A percentile compares a stretch with the other conserved stretches of the same genome.
Conservation (phyloP, 2,329 filamentous ascomycete species). For the Bipolaris victoriae region DNA sequence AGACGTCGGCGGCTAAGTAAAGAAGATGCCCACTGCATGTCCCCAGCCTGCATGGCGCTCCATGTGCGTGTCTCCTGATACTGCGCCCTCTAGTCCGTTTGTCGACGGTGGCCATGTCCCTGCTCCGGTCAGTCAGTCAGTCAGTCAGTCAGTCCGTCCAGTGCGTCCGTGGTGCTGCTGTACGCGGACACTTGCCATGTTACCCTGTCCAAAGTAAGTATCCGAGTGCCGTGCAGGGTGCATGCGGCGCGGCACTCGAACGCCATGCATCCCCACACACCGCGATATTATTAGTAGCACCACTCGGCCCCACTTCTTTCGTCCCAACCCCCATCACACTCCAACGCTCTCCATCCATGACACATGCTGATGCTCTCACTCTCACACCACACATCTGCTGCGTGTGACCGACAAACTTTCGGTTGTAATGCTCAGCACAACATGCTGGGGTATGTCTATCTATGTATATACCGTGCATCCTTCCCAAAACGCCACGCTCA, state of each 20-base stretch:
- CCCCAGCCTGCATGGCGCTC: neutral
- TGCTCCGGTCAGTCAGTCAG: too few relatives aligned
- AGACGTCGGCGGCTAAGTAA: constrained; percentile 23
- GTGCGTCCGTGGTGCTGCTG: neutral
- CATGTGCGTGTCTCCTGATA: neutral
- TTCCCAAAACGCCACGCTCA: constrained; percentile 14
- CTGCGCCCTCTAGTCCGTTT: neutral
- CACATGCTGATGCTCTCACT: constrained; percentile 4
- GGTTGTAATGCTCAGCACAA: neutral
- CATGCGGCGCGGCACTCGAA: neutral
- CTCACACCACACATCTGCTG: neutral
- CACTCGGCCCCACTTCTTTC: neutral
- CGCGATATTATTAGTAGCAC: constrained; percentile 17
- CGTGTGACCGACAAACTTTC: neutral
- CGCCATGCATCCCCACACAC: constrained; percentile 6
- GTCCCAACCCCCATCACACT: neutral
- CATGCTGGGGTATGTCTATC: neutral
- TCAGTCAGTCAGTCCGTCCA: too few relatives aligned
- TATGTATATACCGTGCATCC: constrained; percentile 1
- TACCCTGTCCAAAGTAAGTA: neutral
- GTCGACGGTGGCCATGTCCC: neutral
- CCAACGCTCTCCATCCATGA: constrained; percentile 3
- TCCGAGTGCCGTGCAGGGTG: neutral
- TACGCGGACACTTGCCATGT: neutral
- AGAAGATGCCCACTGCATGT: constrained; percentile 7